Conservation (phyloP, 371 early-diverging fungal genomes). For the Mortierella sp. region DNA sequence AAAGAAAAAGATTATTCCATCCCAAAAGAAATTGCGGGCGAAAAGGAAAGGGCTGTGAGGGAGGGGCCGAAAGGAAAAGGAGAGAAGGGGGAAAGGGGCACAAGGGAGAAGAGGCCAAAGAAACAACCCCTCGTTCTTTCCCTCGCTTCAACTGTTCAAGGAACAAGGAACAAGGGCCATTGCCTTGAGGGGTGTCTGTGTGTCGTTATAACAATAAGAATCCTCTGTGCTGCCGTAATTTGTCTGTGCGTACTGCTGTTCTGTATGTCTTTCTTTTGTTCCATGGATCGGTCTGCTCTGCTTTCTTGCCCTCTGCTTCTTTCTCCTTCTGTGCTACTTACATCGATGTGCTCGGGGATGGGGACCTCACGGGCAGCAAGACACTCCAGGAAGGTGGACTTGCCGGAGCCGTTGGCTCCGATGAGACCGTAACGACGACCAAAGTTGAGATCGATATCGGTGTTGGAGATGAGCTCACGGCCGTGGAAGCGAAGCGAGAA, state of each 20-base stretch:
- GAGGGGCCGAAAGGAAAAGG: not conserved
- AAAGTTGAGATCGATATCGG: conserved; percentile 97
- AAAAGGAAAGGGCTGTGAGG: not conserved
- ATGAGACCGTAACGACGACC: conserved; percentile 98
- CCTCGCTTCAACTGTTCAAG: not conserved
- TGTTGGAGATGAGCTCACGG: conserved; percentile 92
- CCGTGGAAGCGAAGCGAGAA: conserved; percentile 96
- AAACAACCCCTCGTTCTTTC: not conserved
- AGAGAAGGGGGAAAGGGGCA: not conserved
- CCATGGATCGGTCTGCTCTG: not conserved
- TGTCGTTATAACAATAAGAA: not conserved
- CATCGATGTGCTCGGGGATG: conserved; percentile 97
- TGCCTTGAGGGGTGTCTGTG: not conserved
- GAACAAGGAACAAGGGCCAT: not conserved
- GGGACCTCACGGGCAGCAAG: conserved; percentile 96
- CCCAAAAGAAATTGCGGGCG: conserved; percentile 1
- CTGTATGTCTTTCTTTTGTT: not conserved
- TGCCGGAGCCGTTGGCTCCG: conserved; percentile 98
- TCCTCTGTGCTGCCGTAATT: too few species aligned
- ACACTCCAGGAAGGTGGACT: conserved; percentile 96
- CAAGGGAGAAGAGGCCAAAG: not conserved
- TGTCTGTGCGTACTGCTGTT: not conserved
- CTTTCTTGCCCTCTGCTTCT: not conserved
- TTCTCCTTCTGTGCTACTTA: conserved; percentile 55
- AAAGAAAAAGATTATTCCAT: not conserved